These are phyloP conservation scores for Hyphodiscus sp. DNA, from an alignment of 2,329 filamentous ascomycete genomes.

Conservation along the genomic window DNA sequence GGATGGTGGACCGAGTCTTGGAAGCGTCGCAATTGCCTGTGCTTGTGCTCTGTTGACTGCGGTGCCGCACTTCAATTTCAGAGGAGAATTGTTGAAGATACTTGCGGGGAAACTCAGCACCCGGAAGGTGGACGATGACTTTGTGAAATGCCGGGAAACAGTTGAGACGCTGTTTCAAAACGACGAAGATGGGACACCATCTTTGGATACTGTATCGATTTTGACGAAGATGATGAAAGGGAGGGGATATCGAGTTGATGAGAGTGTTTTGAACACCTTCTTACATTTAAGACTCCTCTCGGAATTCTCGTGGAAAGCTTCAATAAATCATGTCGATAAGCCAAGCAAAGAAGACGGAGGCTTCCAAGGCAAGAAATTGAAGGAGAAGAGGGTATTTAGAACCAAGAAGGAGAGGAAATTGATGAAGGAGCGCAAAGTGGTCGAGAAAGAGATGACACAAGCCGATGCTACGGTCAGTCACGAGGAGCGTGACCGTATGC, in stretches of 20 bases:
- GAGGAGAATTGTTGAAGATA: conserved; percentile 79
- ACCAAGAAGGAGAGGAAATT: conserved; percentile 84
- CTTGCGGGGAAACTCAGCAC: conserved; percentile 76
- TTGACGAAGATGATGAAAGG: conserved; percentile 94
- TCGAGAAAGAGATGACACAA: conserved; percentile 89
- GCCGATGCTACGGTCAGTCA: conserved; percentile 87
- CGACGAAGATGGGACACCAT: conserved; percentile 84
- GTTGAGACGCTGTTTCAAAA: conserved; percentile 76
- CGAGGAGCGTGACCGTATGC: conserved; percentile 88
- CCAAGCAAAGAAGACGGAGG: conserved; percentile 38
- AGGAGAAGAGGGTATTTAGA: conserved; percentile 75
- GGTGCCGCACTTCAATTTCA: conserved; percentile 97
- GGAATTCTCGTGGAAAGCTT: conserved; percentile 81
- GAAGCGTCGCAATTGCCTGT: conserved; percentile 76
- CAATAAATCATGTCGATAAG: conserved; percentile 65
- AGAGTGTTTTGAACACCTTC: conserved; percentile 84
- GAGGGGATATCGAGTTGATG: conserved; percentile 74
- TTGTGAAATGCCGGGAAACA: conserved; percentile 68
- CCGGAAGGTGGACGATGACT: conserved; percentile 65
- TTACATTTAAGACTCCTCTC: conserved; percentile 81
- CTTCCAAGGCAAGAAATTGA: conserved; percentile 49
- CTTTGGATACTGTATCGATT: conserved; percentile 77
- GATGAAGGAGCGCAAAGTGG: conserved; percentile 74
- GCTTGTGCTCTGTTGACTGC: conserved; percentile 72
- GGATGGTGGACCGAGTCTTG: conserved; percentile 45